phyloP scores from a whole-genome alignment of 2,329 filamentous ascomycete genomes.

The Lachnellula cervina region DNA sequence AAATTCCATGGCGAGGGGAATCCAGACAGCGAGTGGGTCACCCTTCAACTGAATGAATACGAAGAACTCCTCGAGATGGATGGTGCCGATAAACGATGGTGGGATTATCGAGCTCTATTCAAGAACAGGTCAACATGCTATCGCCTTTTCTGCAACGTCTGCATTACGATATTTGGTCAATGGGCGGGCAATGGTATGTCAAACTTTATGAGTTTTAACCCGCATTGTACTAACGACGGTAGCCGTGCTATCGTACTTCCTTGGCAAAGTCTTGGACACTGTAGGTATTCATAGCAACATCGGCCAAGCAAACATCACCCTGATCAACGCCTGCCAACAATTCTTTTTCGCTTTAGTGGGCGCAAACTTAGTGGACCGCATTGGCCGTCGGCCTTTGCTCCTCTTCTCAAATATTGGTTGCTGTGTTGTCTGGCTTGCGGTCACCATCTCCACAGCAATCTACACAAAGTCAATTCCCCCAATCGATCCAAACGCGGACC shows the following conservation, averaged over 20 bases:
- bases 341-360: slow-evolving; percentile 51
- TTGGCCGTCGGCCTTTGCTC: slow-evolving; percentile 55
- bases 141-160: slow-evolving; percentile 46
- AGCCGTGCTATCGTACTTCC: slow-evolving; percentile 48
- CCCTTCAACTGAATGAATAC: slow-evolving; percentile 45
- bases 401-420: slow-evolving; percentile 45
- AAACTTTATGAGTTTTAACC: not conserved
- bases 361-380: slow-evolving; percentile 49
- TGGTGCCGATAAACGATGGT: slow-evolving; percentile 50
- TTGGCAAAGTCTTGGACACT: slow-evolving; percentile 46
- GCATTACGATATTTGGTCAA: slow-evolving; percentile 50
- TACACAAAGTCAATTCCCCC: slow-evolving; percentile 24
- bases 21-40: slow-evolving; percentile 45
- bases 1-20: slow-evolving; percentile 52
- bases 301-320: slow-evolving; percentile 47
- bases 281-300: slow-evolving; percentile 46
- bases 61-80: slow-evolving; percentile 45
- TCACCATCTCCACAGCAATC: slow-evolving; percentile 38
- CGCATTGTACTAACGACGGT: slow-evolving; percentile 7
- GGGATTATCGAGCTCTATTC: slow-evolving; percentile 51
- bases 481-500: slow-evolving; percentile 3
- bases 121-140: slow-evolving; percentile 44
- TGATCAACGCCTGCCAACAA: slow-evolving; percentile 52
- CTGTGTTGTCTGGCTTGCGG: slow-evolving; percentile 45
- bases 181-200: slow-evolving; percentile 38